A percentile compares a stretch with the other conserved stretches of the same genome.
phyloP scores from a whole-genome alignment of 2,329 filamentous ascomycete species.

The Penicillium palitans region DNA sequence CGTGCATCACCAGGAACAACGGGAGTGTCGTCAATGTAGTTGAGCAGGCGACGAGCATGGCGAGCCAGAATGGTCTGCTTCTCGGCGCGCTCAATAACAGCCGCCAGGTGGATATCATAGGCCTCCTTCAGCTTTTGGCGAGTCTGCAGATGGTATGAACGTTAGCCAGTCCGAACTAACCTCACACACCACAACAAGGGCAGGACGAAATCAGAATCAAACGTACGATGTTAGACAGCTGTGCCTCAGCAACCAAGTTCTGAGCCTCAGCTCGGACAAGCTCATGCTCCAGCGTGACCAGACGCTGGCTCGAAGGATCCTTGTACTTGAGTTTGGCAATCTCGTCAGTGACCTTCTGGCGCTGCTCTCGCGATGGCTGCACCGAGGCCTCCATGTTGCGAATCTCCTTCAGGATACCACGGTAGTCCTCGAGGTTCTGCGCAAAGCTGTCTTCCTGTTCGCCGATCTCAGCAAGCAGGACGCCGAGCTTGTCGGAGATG shows the following conservation, averaged over 20 bases:
- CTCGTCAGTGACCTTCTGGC: slow-evolving; percentile 85
- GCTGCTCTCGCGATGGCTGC: slow-evolving; percentile 84
- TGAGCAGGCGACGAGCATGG: slow-evolving; percentile 81
- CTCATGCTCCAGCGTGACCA: slow-evolving; percentile 90
- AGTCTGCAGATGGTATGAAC: slow-evolving; percentile 58
- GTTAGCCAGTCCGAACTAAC: slow-evolving; percentile 8
- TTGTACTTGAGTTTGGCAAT: slow-evolving; percentile 89
- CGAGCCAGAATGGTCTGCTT: slow-evolving; percentile 94
- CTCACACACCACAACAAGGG: not conserved
- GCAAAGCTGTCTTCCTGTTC: slow-evolving; percentile 91
- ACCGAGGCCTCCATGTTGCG: slow-evolving; percentile 95
- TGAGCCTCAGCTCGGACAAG: slow-evolving; percentile 94
- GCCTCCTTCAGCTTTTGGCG: slow-evolving; percentile 95
- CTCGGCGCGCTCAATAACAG: slow-evolving; percentile 92
- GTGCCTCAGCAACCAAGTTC: slow-evolving; percentile 92
- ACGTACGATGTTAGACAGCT: slow-evolving; percentile 88
- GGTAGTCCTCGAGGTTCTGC: slow-evolving; percentile 81
- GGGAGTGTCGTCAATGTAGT: slow-evolving; percentile 84
- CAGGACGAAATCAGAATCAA: not conserved
- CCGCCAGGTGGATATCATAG: slow-evolving; percentile 82
- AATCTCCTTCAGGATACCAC: slow-evolving; percentile 81
- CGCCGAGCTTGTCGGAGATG: slow-evolving; percentile 92
- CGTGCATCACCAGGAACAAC: slow-evolving; percentile 82
- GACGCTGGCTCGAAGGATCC: slow-evolving; percentile 78
- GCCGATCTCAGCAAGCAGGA: slow-evolving; percentile 86